Base-by-base conservation (phyloP, 1,139 yeast genomes). In the Taphrina flavorubra region DNA sequence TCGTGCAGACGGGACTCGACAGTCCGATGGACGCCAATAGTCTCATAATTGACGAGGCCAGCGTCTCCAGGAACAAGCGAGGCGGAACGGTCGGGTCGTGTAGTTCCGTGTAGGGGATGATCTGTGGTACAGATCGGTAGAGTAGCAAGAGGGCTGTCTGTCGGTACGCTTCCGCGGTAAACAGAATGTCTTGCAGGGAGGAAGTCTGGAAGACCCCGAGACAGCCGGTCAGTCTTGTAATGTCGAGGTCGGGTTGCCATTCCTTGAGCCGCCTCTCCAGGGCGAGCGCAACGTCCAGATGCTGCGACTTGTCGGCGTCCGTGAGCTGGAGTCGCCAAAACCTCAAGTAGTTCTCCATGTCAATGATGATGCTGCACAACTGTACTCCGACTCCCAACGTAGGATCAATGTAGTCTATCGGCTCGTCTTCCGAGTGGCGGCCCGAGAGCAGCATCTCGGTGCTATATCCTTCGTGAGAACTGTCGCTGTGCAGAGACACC, bases 1-100 rank as follows among this genome's bases (percentile, higher is more conserved):
- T 63, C n/a, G 67, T 63, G n/a, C 67, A 63, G 44, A 63, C 67
- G 1, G 67, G 67, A 14, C 67, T 63, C 34, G 55, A 34, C 14
- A 37, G 18, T 10, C n/a, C 51, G 18, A 63, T 63, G 16, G 67
- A 61, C 11, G 37, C 47, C 18, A 63, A 37, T 1, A 55, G 36
- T n/a, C 31, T n/a, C 51, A 63, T 55, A 18, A 63, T 25, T n/a
- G 42, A 18, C 3, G 61, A 31, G 11, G 67, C 67, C 44, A 63
- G 6, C 3, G 16, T n/a, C 6, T 20, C 31, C 25, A 63, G 56
- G 36, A 57, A 18, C 39, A 56, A 6, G 47, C 7, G 47, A 13
- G 47, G n/a, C 8, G 47, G 47, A 2, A 44, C 18, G 6, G 36
- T 8, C 20, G 34, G 53, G 14, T 31, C 20, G 11, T 8, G 14